These are phyloP conservation scores for Yarrowia porcina DNA, from an alignment of 805 yeast genomes.

Conservation along the genomic window DNA sequence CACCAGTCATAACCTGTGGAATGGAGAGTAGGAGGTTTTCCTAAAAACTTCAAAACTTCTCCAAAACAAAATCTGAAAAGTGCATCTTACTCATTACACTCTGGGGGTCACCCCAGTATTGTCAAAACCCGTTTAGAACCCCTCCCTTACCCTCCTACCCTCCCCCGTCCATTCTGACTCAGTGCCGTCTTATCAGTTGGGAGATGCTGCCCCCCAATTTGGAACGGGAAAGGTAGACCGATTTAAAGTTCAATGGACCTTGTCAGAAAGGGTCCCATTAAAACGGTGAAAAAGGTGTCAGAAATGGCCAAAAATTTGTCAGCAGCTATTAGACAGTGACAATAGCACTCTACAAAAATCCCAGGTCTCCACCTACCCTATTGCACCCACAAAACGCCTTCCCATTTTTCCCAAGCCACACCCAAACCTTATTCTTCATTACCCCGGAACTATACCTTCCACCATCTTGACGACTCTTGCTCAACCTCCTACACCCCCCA, in stretches of 20 bases:
- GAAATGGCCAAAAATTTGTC: neutral
- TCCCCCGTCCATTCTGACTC: too few relatives aligned
- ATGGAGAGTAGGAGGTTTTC: too few relatives aligned
- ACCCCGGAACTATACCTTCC: neutral
- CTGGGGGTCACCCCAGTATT: neutral
- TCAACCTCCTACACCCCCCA: neutral
- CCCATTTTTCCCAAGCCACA: neutral
- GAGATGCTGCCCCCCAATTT: neutral
- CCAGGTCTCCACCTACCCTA: too few relatives aligned
- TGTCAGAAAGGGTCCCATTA: neutral
- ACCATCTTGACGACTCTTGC: neutral
- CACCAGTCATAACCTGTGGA: neutral
- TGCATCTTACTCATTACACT: neutral
- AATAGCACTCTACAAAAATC: neutral
- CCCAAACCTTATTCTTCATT: neutral
- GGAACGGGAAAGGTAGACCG: neutral
- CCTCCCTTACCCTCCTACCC: too few relatives aligned
- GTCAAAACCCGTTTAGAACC: too few relatives aligned
- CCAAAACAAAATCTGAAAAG: neutral
- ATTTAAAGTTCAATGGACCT: neutral
- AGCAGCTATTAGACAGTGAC: too few relatives aligned
- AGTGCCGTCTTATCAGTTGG: slow-evolving; percentile 19
- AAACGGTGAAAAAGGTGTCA: neutral
- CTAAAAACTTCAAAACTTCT: too few relatives aligned
- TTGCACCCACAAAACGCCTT: too few relatives aligned